Evolutionary conservation across 257 asterid species (phyloP).

Genomic region (Phtheirospermum japonicum): DNA sequence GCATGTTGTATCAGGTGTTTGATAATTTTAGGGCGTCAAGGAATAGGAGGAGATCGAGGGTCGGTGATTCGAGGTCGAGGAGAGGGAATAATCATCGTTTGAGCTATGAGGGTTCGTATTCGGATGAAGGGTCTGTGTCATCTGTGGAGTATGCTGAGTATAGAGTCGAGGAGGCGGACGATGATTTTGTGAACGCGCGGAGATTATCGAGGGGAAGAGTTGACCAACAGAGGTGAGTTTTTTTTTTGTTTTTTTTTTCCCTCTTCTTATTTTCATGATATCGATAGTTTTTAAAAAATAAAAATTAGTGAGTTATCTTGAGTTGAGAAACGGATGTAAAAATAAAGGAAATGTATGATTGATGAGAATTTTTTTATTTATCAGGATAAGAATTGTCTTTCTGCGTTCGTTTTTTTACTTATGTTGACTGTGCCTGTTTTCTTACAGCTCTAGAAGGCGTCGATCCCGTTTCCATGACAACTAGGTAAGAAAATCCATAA

Average conservation of each 20-base stretch:
- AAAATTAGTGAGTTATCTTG: too few relatives aligned
- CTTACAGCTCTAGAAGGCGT: conserved; percentile 62
- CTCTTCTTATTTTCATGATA: conserved; percentile 10
- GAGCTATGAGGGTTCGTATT: conserved; percentile 62
- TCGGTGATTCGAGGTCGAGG: conserved; percentile 43
- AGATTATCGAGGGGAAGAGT: conserved; percentile 52
- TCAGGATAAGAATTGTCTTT: not conserved
- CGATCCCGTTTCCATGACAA: conserved; percentile 70
- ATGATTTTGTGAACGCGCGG: conserved; percentile 50
- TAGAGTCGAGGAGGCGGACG: conserved; percentile 55
- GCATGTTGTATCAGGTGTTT: conserved; percentile 77
- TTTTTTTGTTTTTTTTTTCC: conserved; percentile 12
- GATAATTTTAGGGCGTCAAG: conserved; percentile 69
- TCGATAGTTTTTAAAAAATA: too few relatives aligned
- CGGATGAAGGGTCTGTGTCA: conserved; percentile 78
- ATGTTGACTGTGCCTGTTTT: conserved; percentile 18
- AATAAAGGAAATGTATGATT: not conserved
- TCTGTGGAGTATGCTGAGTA: conserved; percentile 61
- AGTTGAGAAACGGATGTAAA: not conserved
- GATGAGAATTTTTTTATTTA: not conserved
- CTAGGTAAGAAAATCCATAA: conserved; percentile 42
- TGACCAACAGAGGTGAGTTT: conserved; percentile 34
- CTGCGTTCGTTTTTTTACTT: not conserved
- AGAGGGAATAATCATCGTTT: conserved; percentile 54
- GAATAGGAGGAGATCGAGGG: conserved; percentile 74